Conservation (phyloP, 202 grass and related monocot genomes). For the Zoysia matrella region DNA sequence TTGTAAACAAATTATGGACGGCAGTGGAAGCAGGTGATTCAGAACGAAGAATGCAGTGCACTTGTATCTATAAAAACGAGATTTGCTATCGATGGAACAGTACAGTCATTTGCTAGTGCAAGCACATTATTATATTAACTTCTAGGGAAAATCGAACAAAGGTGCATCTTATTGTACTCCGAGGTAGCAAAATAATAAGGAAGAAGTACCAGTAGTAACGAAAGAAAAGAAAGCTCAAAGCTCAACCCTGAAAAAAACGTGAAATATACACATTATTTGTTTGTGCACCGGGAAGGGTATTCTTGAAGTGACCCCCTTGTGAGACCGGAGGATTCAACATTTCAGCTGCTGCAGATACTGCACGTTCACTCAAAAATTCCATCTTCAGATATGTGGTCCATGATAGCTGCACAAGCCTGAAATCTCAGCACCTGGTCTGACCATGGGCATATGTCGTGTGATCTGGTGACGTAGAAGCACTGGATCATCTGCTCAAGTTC, state of each 20-base stretch:
- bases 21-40: too few relatives aligned
- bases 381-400: not conserved
- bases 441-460: not conserved
- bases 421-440: too few relatives aligned
- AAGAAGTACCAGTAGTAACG: not conserved
- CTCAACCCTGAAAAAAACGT: slow-evolving; percentile 5
- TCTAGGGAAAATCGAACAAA: not conserved
- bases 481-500: slow-evolving; percentile 42
- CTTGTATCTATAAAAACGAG: not conserved
- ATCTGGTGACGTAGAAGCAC: too few relatives aligned
- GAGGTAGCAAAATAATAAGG: not conserved
- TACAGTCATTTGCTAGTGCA: slow-evolving; percentile 11
- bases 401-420: too few relatives aligned
- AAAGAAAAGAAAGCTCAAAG: not conserved
- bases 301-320: not conserved
- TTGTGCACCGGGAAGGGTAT: not conserved
- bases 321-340: not conserved
- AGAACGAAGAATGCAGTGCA: too few relatives aligned
- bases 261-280: not conserved
- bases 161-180: slow-evolving; percentile 13
- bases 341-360: not conserved
- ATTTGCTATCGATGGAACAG: not conserved
- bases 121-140: slow-evolving; percentile 26
- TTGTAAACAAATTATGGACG: too few relatives aligned
- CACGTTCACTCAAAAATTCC: not conserved